Evolutionary conservation across 768 basidiomycete genomes (phyloP).

Genomic region (Phaffia australis): DNA sequence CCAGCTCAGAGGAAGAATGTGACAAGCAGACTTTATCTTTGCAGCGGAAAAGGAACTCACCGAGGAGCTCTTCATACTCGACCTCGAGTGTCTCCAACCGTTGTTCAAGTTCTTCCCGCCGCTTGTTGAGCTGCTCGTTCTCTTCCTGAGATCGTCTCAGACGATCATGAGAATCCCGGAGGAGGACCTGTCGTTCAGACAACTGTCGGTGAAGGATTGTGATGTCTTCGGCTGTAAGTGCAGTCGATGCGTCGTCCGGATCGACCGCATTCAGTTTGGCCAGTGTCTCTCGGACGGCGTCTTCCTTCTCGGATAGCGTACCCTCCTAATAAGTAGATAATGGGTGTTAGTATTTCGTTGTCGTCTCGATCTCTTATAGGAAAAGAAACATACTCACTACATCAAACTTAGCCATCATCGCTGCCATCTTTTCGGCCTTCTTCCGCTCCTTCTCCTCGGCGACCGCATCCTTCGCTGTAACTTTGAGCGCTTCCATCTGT

Average conservation of each 20-base stretch:
- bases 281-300: conserved; percentile 73
- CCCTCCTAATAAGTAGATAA: conserved; percentile 53
- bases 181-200: conserved; percentile 70
- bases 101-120: conserved; percentile 77
- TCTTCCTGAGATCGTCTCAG: conserved; percentile 85
- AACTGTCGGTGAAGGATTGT: conserved; percentile 75
- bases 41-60: conserved; percentile 43
- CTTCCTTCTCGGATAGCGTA: conserved; percentile 91
- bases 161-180: conserved; percentile 81
- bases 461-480: conserved; percentile 68
- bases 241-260: conserved; percentile 45
- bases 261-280: conserved; percentile 75
- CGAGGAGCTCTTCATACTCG: conserved; percentile 93
- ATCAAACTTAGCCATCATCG: conserved; percentile 99
- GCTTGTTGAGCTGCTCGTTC: conserved; percentile 66
- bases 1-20: too few relatives aligned
- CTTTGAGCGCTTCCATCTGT: conserved; percentile 78
- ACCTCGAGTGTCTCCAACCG: conserved; percentile 69
- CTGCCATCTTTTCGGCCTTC: conserved; percentile 97
- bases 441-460: conserved; percentile 97
- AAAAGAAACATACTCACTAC: conserved; percentile 49
- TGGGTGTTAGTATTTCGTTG: not conserved
- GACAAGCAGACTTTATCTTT: not conserved
- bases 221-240: conserved; percentile 64
- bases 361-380: not conserved